Base-by-base conservation (phyloP, 441 rosid genomes). In the Gossypium gossypioides region DNA sequence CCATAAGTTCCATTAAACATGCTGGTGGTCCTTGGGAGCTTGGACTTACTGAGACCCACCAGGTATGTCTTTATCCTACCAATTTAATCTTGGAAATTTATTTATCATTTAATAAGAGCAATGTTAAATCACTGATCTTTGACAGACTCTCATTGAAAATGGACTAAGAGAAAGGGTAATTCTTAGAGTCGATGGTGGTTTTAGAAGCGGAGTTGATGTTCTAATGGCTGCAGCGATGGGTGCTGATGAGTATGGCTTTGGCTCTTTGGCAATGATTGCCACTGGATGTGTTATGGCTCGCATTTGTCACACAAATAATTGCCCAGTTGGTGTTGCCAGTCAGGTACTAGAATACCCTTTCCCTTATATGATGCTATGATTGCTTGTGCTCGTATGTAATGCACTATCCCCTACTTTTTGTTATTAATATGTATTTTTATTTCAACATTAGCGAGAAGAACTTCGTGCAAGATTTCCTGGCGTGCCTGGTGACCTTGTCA, bases 21-120 rank as follows among this genome's bases (percentile, higher is more conserved):
- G 99, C 99, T 74, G 98, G 99, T 77, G 99, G 99, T 34, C 99
- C 99, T 51, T 95, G 98, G 99, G 99, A 95, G 77, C 96, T 95
- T 78, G 99, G 98, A 69, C 80, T 95, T 55, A 87, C 97, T 15
- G 99, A 95, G 85, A 85, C 93, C 69, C 89, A 92, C 84, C 98
- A 95, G 90, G 98, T 95, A 74, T 74, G 74, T 58, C 15, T 72
- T 76, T 77, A 54, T 54, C 18, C 10, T 64, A 58, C 59, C 52
- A 54, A 70, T 75, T 76, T 10, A n/a, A 21, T 73, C 9, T 16
- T 46, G 60, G 3, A 67, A 77, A 50, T 34, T 62, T 55, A 59
- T 69, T 25, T 61, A 3, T 74, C 61, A 63, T 68, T 70, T 37
- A 69, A 54, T 46, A 16, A 46, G 58, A 65, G 74, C 34, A 32